These are phyloP conservation scores for Saksenaea oblongispora DNA, from an alignment of 371 early-diverging fungal species.

Conservation along the genomic window DNA sequence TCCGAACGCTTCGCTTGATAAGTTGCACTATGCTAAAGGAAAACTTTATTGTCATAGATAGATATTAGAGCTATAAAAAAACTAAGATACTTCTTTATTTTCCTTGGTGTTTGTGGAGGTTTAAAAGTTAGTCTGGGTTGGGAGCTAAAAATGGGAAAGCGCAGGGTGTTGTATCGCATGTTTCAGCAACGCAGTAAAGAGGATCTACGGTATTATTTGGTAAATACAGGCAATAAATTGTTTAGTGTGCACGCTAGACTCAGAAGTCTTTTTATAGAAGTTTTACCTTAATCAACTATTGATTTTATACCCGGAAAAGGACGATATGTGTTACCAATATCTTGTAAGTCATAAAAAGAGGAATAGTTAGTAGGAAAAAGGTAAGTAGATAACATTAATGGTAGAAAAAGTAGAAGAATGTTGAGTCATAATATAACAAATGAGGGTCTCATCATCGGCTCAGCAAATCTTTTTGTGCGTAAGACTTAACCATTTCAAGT, in stretches of 20 bases:
- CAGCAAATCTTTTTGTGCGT: background rate
- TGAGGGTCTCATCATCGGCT: background rate
- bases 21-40: too few species aligned
- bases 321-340: background rate
- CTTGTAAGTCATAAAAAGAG: background rate
- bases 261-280: constrained; percentile 1
- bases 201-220: background rate
- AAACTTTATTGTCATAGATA: too few species aligned
- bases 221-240: background rate
- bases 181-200: background rate
- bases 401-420: background rate
- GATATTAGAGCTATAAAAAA: too few species aligned
- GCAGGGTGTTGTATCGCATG: background rate
- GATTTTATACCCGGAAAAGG: constrained; percentile 3
- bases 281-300: background rate
- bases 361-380: background rate
- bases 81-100: too few species aligned
- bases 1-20: too few species aligned
- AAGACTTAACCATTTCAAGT: background rate
- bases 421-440: background rate
- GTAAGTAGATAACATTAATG: background rate
- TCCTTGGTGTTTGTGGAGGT: background rate
- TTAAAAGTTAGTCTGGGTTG: background rate
- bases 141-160: background rate
- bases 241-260: background rate